Base-by-base conservation (phyloP, 257 asterid genomes). In the Osmanthus fragrans region DNA sequence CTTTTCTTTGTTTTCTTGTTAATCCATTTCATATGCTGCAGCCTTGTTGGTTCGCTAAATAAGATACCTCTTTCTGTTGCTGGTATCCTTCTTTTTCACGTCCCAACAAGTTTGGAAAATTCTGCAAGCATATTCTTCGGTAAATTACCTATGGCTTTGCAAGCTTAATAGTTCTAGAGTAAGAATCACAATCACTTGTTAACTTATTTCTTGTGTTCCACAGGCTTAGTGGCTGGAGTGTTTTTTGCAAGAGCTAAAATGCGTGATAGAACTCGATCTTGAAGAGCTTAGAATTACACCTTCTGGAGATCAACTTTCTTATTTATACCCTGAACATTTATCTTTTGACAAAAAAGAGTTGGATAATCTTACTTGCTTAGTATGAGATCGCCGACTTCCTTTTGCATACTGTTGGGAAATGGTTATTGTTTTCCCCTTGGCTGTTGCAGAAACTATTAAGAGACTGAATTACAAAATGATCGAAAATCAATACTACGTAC, bases 1-100 rank as follows among this genome's bases (percentile, higher is more conserved):
- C 21, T 49, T 49, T 18, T 11, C 58, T 60, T 23, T 23, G 30
- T 63, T 63, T 9, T 63, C 33, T 63, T 63, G 64, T n/a, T 54
- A 54, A 54, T 54, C 27, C 64, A 1, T 54, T 54, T 54, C 64
- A 19, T 8, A 21, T 75, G 60, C 8, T 78, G 83, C 96, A 94
- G 98, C 85, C 93, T 94, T 23, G 96, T 94, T 34, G 99, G 99
- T 25, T 94, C 99, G 2, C 82, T 94, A 32, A 94, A 94, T 86
- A 94, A 94, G 90, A 91, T 94, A 78, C 99, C 99, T 72, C 93
- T 94, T 69, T 94, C 99, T 25, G 77, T 94, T 71, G 90, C 96
- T 66, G 99, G 99, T n/a, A 94, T 94, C 79, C 82, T 92, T 76
- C 92, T 94, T 18, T 94, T 94, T 87, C 80, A 89, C 13, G 99